Conservation (phyloP, 2,329 filamentous ascomycete species). For the Xylaria arbuscula region DNA sequence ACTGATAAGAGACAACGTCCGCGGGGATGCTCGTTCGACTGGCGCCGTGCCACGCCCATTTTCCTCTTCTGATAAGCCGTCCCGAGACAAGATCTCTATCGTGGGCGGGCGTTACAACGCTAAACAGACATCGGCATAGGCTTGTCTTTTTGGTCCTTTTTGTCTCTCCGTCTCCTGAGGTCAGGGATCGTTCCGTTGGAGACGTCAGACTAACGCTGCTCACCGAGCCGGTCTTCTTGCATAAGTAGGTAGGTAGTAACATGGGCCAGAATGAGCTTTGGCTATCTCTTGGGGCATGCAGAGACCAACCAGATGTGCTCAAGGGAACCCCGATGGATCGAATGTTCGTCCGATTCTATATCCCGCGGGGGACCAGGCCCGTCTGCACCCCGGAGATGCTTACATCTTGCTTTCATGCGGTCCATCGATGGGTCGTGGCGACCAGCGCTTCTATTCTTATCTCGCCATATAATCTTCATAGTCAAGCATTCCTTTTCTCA, state of each 20-base stretch:
- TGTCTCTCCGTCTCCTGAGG: background rate
- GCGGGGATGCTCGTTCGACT: conserved; percentile 33
- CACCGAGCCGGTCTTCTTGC: conserved; percentile 16
- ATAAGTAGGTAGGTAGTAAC: conserved; percentile 5
- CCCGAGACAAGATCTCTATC: background rate
- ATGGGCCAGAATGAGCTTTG: conserved; percentile 16
- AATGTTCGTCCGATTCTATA: conserved; percentile 4
- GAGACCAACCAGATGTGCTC: background rate
- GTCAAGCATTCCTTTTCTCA: background rate
- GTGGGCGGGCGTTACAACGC: conserved; percentile 6
- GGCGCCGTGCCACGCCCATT: background rate
- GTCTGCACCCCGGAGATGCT: conserved; percentile 29
- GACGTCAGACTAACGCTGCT: conserved; percentile 8
- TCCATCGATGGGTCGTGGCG: conserved; percentile 8
- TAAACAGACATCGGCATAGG: conserved; percentile 8
- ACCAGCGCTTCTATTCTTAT: conserved; percentile 12
- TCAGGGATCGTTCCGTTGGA: conserved; percentile 25
- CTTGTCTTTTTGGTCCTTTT: background rate
- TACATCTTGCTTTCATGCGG: conserved; percentile 5
- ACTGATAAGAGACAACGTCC: conserved; percentile 42
- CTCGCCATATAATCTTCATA: background rate
- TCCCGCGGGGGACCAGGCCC: conserved; percentile 15
- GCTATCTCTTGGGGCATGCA: conserved; percentile 5
- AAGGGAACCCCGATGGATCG: conserved; percentile 10
- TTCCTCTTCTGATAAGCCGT: conserved; percentile 17